Evolutionary conservation across 2,329 filamentous ascomycete genomes (phyloP), one percentile per base, ranked within the genome.

Genomic region (Lachnellula arida): DNA sequence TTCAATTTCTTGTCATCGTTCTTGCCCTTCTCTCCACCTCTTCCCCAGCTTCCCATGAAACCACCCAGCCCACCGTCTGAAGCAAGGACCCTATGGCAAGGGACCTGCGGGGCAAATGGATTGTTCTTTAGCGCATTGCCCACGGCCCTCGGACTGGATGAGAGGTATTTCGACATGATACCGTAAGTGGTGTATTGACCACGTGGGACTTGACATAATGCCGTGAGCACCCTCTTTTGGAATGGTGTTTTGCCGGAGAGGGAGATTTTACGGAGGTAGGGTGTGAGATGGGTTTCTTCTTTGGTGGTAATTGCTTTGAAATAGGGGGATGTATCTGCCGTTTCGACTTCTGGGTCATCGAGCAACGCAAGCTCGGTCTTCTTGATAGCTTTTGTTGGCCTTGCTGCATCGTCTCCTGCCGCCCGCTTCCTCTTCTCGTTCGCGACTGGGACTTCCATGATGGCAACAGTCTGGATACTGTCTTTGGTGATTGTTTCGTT

Each of bases 181-280:
- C 81, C 86, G 73, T 96, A 95, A 0, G 90, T 93, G 0, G 88
- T 90, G 67, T 91, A 87, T 53, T 78, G 77, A 34, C 91, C 91
- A 15, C 74, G 71, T 0, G 91, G 91, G 57, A 96, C 89, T 67
- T 91, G 88, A 67, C 87, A 86, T 3, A 95, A 81, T 4, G 87
- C 78, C 2, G 79, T 74, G 75, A 91, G 93, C 59, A 95, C 81
- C 57, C 73, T 73, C 70, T 84, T 81, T 69, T 85, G 81, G 65
- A 83, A 85, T 5, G 75, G 64, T 0, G 82, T 82, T 37, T 62
- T 63, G 39, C 58, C 40, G 19, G 54, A 64, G 19, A 61, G 42
- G 15, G 61, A 60, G 19, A 67, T 68, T 49, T 63, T 63, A 23
- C 59, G 54, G 35, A 68, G 56, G 35, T 57, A 61, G 4, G 60